Evolutionary conservation across 2,329 filamentous ascomycete species (phyloP), one percentile per base, ranked within the genome.

Genomic region (Penicillium italicum): DNA sequence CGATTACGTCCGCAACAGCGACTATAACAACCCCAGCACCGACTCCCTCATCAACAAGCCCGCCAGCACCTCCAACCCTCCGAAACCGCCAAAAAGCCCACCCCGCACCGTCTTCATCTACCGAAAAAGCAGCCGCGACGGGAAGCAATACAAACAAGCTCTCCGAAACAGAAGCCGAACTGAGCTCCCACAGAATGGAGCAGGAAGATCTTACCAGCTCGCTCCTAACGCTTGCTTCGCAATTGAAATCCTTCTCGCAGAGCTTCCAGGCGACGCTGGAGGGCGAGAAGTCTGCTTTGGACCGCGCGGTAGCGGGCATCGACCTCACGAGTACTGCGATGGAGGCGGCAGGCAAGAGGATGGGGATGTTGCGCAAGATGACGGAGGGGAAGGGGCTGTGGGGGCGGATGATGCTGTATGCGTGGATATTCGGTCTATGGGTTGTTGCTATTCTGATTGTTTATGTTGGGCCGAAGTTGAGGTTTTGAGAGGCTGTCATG

Each of bases 381-480:
- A 91, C 88, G 16, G 93, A 97, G 76, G 92, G 91, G 4, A 87
- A 88, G 70, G 91, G 91, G 0, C 95, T 89, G 88, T 91, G 83
- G 85, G 91, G 88, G 6, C 78, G 92, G 50, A 83, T 96, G 78
- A 80, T 93, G 75, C 79, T 97, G 58, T 96, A 94, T 77, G 87
- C 80, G 37, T 88, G 90, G 81, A 91, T 97, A 46, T 89, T 87
- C 66, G 90, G 84, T 30, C 73, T 97, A 59, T 93, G 91, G 86
- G 66, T 95, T n/a, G 75, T 85, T 26, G 82, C 91, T 18, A 77
- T 96, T 34, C 65, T 95, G 70, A 74, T 97, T 61, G 92, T 97
- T 12, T 93, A 93, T 77, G 81, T 93, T 48, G 77, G 91, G 69
- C 93, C 93, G 0, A 97, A 97, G 78, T 74, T 97, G 70, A 82